These are phyloP conservation scores for Lactarius hengduanensis DNA, from an alignment of 768 basidiomycete genomes.

Conservation along the genomic window DNA sequence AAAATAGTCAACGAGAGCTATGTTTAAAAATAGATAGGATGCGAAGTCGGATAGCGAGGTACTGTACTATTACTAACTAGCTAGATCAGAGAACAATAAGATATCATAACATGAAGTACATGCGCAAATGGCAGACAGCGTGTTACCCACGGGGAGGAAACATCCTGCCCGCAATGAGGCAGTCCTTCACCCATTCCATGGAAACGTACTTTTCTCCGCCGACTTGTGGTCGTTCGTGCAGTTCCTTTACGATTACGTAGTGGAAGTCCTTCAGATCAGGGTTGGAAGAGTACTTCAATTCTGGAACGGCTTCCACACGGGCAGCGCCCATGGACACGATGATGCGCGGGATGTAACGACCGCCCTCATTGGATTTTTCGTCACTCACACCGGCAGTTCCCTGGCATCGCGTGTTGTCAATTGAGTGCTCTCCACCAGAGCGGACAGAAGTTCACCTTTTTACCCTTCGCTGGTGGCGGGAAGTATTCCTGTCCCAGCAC, in stretches of 20 bases:
- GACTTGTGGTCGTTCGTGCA: slow-evolving; percentile 31
- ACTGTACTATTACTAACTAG: slow-evolving; percentile 1
- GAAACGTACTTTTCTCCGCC: slow-evolving; percentile 43
- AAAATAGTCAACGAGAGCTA: not conserved
- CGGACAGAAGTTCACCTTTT: slow-evolving; percentile 35
- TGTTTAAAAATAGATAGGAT: slow-evolving; percentile 12
- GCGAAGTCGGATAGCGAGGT: slow-evolving; percentile 6
- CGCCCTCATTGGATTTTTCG: slow-evolving; percentile 37
- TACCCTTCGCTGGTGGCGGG: slow-evolving; percentile 43
- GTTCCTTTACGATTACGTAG: slow-evolving; percentile 62
- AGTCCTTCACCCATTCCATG: slow-evolving; percentile 77
- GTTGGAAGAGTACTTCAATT: slow-evolving; percentile 43
- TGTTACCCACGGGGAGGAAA: slow-evolving; percentile 35
- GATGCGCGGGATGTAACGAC: slow-evolving; percentile 56
- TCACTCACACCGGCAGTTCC: slow-evolving; percentile 13
- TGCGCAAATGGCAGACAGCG: not conserved
- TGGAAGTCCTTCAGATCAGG: slow-evolving; percentile 45
- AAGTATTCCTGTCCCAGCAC: slow-evolving; percentile 60
- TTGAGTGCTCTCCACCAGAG: too few species aligned
- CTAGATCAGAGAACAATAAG: slow-evolving; percentile 7
- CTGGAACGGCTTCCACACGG: slow-evolving; percentile 61
- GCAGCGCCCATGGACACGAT: slow-evolving; percentile 76
- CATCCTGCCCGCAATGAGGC: slow-evolving; percentile 61
- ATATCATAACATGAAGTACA: not conserved
- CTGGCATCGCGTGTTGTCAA: slow-evolving; percentile 25